phyloP scores from a whole-genome alignment of 2,329 filamentous ascomycete species.

The Botryotinia narcissicola region DNA sequence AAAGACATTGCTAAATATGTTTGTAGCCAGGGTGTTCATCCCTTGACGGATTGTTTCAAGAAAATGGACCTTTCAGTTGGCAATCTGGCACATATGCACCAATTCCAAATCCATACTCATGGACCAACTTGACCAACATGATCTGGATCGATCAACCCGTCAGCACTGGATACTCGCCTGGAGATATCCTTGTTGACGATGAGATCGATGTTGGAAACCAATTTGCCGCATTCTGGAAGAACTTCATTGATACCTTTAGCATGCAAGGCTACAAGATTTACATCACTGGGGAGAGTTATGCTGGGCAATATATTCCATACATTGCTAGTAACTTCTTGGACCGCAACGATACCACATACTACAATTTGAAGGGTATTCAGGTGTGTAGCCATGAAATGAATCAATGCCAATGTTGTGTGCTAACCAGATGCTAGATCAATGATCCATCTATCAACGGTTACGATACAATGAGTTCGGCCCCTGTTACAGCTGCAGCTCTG shows the following conservation, averaged over 20 bases:
- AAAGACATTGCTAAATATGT: not conserved
- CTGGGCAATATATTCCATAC: constrained; percentile 45
- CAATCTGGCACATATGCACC: constrained; percentile 34
- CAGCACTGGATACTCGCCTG: constrained; percentile 52
- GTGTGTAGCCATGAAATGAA: not conserved
- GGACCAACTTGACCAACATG: constrained; percentile 35
- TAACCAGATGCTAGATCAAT: constrained; percentile 45
- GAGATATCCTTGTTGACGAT: constrained; percentile 49
- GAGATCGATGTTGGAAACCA: constrained; percentile 53
- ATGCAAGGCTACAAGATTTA: constrained; percentile 59
- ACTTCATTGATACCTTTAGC: constrained; percentile 57
- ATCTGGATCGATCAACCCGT: constrained; percentile 37
- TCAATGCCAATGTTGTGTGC: too few species aligned
- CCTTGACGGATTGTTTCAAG: constrained; percentile 82
- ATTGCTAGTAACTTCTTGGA: constrained; percentile 53
- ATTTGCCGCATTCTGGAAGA: constrained; percentile 62
- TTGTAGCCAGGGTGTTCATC: constrained; percentile 78
- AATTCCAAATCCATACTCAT: constrained; percentile 33
- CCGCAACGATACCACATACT: constrained; percentile 52
- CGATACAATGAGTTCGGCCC: constrained; percentile 25
- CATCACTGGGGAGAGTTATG: constrained; percentile 62
- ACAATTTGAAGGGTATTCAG: constrained; percentile 57
- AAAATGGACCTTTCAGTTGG: constrained; percentile 36
- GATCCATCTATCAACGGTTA: constrained; percentile 52
- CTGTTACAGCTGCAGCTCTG: constrained; percentile 50